A percentile compares a stretch with the other conserved stretches of the same genome.
Evolutionary conservation across 1,139 yeast species (phyloP).

Genomic region (Pneumocystis carinii): DNA sequence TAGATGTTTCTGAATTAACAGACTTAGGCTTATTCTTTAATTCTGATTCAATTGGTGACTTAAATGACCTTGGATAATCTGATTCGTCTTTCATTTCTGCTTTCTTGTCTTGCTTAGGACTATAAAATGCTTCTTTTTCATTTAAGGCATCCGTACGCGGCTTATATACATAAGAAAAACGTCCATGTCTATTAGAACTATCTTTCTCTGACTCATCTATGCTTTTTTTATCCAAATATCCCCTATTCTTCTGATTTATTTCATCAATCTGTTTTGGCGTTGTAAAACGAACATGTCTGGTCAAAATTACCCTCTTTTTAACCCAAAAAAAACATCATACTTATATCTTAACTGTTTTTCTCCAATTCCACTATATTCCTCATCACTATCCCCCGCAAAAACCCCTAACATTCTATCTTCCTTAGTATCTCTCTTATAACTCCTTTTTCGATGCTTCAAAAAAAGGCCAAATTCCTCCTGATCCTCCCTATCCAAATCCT

Average conservation of each 20-base stretch:
- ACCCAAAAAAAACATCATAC: conserved; percentile 11
- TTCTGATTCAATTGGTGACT: background rate
- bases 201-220: background rate
- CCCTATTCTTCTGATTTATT: background rate
- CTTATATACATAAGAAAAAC: background rate
- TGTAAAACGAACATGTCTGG: background rate
- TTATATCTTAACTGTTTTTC: conserved; percentile 12
- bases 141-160: background rate
- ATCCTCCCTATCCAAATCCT: background rate
- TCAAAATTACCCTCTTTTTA: conserved; percentile 6
- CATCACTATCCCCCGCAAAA: conserved; percentile 14
- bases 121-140: no score
- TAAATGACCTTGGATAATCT: background rate
- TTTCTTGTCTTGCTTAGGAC: background rate
- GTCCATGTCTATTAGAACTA: background rate
- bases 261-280: background rate
- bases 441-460: conserved; percentile 2
- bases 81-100: background rate
- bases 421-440: background rate
- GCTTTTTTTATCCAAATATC: background rate
- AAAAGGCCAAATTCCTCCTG: background rate
- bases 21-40: conserved; percentile 13
- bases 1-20: background rate
- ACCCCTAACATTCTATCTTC: conserved; percentile 13
- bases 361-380: background rate